Evolutionary conservation across 228 moss, liverwort and hornwort species (phyloP), one percentile per base, ranked within the genome.

Genomic region (Sphagnum fallax): DNA sequence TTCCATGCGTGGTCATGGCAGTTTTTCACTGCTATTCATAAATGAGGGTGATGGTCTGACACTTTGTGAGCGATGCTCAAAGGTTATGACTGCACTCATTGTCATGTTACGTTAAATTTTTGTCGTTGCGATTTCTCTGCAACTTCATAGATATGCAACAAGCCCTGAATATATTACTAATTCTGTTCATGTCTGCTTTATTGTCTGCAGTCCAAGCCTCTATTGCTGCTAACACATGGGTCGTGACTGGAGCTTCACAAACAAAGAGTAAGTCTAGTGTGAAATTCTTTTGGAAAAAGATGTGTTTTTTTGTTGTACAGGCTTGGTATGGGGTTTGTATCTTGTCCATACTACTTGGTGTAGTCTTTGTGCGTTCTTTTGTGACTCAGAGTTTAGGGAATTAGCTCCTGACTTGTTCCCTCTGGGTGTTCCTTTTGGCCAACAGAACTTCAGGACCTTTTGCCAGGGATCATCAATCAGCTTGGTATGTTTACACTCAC

Each of bases 181-280:
- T 32, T 32, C 32, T 32, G 32, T 32, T 32, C 32, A 32, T 32
- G 32, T 32, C 32, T 32, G 32, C 32, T 32, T 32, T 68, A 0
- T 6, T 52, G 6, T 58, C 10, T 73, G 77, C 91, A 96, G 95
- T 96, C 74, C 95, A 96, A 96, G 92, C 95, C 63, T 96, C 95
- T 8, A 96, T 96, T 76, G 91, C 95, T 67, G 92, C 95, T 32
- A 96, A 96, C 75, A 96, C 95, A 6, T 96, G 95, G 95, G 95
- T 96, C 76, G 92, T 96, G 48, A 96, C 91, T 67, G 95, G 95
- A 10, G 87, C 92, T 48, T 92, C 95, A 61, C 92, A 92, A 78
- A 86, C 92, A 48, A 96, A 96, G 85, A 96, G 80, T 85, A 77
- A 57, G 69, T 18, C 7, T 9, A n/a, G 4, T 0, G 4, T 47